These are phyloP conservation scores for Pyrenochaeta sp. DNA, from an alignment of 2,329 filamentous ascomycete species.

Conservation along the genomic window DNA sequence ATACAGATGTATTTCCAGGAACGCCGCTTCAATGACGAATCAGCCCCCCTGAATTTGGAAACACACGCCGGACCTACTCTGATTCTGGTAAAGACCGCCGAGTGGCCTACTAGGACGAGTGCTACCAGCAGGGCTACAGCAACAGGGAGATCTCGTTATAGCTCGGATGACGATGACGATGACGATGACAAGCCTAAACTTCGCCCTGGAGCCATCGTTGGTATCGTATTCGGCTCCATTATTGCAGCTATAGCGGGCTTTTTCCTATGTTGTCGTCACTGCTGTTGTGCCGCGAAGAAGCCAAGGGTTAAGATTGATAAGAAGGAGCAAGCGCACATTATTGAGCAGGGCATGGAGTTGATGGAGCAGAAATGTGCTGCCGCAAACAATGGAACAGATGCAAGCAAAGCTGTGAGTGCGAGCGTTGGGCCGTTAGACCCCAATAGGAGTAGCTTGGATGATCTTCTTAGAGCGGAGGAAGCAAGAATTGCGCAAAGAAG, in stretches of 20 bases:
- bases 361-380: constrained; percentile 1
- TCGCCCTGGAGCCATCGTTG: not conserved
- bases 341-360: not conserved
- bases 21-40: not conserved
- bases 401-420: not conserved
- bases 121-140: constrained; percentile 2
- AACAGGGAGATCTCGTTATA: not conserved
- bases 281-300: not conserved
- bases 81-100: constrained; percentile 17
- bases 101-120: constrained; percentile 3
- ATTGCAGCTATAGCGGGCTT: not conserved
- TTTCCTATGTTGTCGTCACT: constrained; percentile 1
- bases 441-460: not conserved
- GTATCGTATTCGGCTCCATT: constrained; percentile 4
- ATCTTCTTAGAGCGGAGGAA: not conserved
- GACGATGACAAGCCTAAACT: not conserved
- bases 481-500: not conserved
- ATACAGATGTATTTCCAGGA: constrained; percentile 14
- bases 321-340: constrained; percentile 4
- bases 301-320: not conserved
- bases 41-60: constrained; percentile 1
- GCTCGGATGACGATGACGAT: not conserved
- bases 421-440: not conserved
- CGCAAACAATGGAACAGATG: not conserved
- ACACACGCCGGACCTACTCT: constrained; percentile 20